Evolutionary conservation across 345 rosid species (phyloP), one percentile per base, ranked within the genome.

Genomic region (Linum tenue): DNA sequence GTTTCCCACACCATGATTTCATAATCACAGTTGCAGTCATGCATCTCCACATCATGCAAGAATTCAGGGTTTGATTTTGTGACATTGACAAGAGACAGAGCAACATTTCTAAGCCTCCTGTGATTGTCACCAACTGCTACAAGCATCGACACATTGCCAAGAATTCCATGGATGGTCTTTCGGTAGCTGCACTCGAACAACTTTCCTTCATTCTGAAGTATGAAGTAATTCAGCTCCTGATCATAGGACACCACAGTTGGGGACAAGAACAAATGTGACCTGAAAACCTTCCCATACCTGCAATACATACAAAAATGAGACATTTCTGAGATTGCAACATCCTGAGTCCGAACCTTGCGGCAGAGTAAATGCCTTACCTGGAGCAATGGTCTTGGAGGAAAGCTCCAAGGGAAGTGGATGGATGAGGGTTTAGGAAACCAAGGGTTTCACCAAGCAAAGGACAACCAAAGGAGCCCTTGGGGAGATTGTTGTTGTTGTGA

Each of bases 401-500:
- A 14, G 67, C n/a, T 0, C 88, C 88, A 8, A 69, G 50, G 38
- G 85, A 76, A 67, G 75, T 84, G 37, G 85, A 79, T 39, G 81
- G 67, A 59, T 84, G 85, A 63, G 85, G 84, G 56, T 70, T 67
- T 44, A 86, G 67, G 76, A 83, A 82, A 42, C 66, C 51, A 44
- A 80, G 76, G 8, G 91, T 86, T 72, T 86, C 86, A 10, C 91
- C 91, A 9, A 86, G 59, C 5, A 86, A 17, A 41, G 91, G 91
- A 76, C 78, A 80, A 14, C 91, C 91, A 65, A 83, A 75, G n/a
- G 73, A 71, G 16, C 91, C 91, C 39, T 69, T 75, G 0, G 82
- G 86, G 15, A 66, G 70, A 60, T 63, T 22, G 37, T 7, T 36
- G 37, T 36, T 4, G 17, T 11, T 4, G 17, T n/a, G 31, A 36